Base-by-base conservation (phyloP, 441 rosid species). In the Erodium texanum region DNA sequence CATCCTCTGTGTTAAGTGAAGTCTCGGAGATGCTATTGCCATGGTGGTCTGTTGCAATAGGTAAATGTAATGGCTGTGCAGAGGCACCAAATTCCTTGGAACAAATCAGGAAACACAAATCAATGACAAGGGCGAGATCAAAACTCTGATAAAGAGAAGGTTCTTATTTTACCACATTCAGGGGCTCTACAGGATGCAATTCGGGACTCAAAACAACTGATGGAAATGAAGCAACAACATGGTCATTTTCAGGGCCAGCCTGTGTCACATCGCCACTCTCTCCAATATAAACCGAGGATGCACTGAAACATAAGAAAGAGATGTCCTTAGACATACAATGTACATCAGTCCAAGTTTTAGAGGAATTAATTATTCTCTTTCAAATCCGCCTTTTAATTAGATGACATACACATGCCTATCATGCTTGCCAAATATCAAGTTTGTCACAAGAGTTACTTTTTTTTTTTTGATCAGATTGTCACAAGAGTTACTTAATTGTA, bases 1-100 rank as follows among this genome's bases (percentile, higher is more conserved):
- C 99, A 71, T 90, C 98, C 82, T 95, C 84, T 27, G 97, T 92
- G 83, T 76, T 85, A 68, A 90, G 75, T 27, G 86, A 82, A 78
- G 96, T 90, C 70, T 92, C 98, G 14, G 83, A 66, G 56, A 71
- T 73, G 77, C 78, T 83, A 73, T 74, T 83, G 67, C 86, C 86
- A 81, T 78, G 74, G 20, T 86, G 92, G 71, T 92, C 99, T 70
- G 87, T 54, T 68, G 82, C 78, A 75, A 81, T 80, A 71, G 86
- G 73, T 65, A 89, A 78, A 69, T 89, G 75, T 68, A 81, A 70
- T 38, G 81, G 74, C 70, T 87, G 97, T 52, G 81, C 69, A 66
- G 88, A 74, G 67, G 79, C 69, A 73, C 87, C 88, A 61, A 71
- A 62, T 71, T 90, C 96, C 95, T 92, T 74, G 63, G 18, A 71